Base-by-base conservation (phyloP, 2,329 filamentous ascomycete species). In the Fusarium sp. region DNA sequence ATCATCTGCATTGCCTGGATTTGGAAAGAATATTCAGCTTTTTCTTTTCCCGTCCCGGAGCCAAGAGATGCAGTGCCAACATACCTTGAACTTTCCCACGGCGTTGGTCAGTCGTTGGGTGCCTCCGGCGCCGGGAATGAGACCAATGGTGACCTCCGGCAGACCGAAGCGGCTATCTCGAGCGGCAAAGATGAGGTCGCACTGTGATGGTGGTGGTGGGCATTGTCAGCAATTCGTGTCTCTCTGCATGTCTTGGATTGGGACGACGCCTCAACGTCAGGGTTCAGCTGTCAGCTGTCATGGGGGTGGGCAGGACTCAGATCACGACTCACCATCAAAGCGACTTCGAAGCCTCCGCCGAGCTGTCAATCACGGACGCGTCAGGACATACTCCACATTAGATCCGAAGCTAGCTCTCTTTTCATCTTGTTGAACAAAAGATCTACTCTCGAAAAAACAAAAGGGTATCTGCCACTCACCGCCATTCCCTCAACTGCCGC, bases 401-500 rank as follows among this genome's bases (percentile, higher is more conserved):
- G 38, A 56, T 17, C 33, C 49, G 29, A 63, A 22, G 51, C 51
- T 64, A 57, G 33, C 46, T 35, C 42, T 42, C 40, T 36, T 24
- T 5, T 17, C 40, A n/a, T 38, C 36, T 31, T 22, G 27, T 24
- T 24, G 46, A 53, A 53, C 46, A 53, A 53, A 36, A 46, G 57
- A 46, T 33, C 46, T 29, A 17, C 46, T 29, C 22, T 27, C 44
- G 24, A 17, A 49, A 14, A 20, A n/a, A 9, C 6, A 17, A 24
- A 24, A 24, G 5, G 24, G 24, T 24, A 40, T 24, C 6, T 29
- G 12, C 51, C 31, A 81, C 86, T 81, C 74, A 87, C 86, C 71
- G 87, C 86, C 77, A 85, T 83, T 57, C 87, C 86, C 71, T 86
- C 83, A 24, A 88, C 85, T 22, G 85, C 85, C 11, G 86, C 86